Evolutionary conservation across 129 eudicot genomes (phyloP).

Genomic region (Flaveria linearis): DNA sequence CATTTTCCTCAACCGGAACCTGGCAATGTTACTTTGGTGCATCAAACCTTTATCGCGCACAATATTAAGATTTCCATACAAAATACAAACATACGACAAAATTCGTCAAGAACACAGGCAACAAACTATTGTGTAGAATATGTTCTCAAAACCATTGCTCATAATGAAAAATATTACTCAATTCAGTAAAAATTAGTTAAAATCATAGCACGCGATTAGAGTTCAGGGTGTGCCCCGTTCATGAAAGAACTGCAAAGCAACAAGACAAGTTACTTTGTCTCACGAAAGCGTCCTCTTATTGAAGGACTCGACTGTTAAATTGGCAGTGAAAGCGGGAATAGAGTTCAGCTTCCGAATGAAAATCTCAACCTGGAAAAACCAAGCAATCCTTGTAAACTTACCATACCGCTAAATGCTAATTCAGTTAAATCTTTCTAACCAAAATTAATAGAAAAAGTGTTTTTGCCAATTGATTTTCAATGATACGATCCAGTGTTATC

Average conservation of each 20-base stretch:
- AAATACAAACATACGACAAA: neutral
- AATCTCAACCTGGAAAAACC: constrained; percentile 67
- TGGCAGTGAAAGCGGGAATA: constrained; percentile 93
- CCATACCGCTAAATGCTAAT: neutral
- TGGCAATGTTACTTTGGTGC: neutral
- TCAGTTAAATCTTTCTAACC: neutral
- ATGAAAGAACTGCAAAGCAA: constrained; percentile 9
- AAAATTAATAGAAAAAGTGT: neutral
- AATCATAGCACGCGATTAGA: neutral
- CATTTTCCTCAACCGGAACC: too few species aligned
- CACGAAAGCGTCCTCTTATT: constrained; percentile 85
- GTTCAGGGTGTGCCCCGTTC: neutral
- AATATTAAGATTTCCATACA: too few species aligned
- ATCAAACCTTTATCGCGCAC: neutral
- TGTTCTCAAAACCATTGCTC: neutral
- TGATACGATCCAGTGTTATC: neutral
- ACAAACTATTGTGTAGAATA: neutral
- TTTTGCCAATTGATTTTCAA: neutral
- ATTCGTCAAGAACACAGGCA: neutral
- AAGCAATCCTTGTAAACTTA: constrained; percentile 1
- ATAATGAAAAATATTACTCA: neutral
- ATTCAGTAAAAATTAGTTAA: neutral
- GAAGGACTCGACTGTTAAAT: constrained; percentile 91
- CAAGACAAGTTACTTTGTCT: constrained; percentile 24
- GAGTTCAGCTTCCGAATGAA: constrained; percentile 79